phyloP scores from a whole-genome alignment of 345 rosid genomes.

The Arabidopsis arenosa region DNA sequence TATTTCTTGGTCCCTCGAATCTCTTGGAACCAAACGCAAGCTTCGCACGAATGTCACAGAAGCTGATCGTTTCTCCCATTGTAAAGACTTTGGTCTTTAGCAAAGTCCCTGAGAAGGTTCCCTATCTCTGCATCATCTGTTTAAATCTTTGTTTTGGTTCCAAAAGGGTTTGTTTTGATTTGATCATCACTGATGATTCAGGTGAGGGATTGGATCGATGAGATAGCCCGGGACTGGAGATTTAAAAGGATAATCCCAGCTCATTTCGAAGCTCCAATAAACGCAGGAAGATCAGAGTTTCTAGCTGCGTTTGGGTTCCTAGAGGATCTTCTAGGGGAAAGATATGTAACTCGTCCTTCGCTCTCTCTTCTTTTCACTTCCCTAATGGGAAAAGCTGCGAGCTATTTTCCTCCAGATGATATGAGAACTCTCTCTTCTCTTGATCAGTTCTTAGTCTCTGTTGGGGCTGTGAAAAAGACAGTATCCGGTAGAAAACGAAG shows the following conservation, averaged over 20 bases:
- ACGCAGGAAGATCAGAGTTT: conserved; percentile 83
- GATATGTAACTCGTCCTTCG: conserved; percentile 69
- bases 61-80: conserved; percentile 93
- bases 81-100: conserved; percentile 92
- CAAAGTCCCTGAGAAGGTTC: conserved; percentile 98
- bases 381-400: conserved; percentile 90
- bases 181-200: conserved; percentile 34
- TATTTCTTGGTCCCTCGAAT: conserved; percentile 94
- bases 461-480: conserved; percentile 92
- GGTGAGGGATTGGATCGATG: conserved; percentile 95
- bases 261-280: conserved; percentile 90
- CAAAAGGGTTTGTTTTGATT: conserved; percentile 2
- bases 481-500: conserved; percentile 74
- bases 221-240: conserved; percentile 84
- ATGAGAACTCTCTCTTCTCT: conserved; percentile 92
- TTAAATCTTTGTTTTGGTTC: not conserved
- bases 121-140: not conserved
- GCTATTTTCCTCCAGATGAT: conserved; percentile 96
- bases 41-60: conserved; percentile 92
- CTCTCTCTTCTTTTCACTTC: conserved; percentile 71
- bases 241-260: conserved; percentile 96
- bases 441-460: conserved; percentile 89
- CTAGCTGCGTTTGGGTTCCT: conserved; percentile 86
- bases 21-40: conserved; percentile 93
- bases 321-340: conserved; percentile 83